Base-by-base conservation (phyloP, 257 asterid species). In the Pogostemon cablin region DNA sequence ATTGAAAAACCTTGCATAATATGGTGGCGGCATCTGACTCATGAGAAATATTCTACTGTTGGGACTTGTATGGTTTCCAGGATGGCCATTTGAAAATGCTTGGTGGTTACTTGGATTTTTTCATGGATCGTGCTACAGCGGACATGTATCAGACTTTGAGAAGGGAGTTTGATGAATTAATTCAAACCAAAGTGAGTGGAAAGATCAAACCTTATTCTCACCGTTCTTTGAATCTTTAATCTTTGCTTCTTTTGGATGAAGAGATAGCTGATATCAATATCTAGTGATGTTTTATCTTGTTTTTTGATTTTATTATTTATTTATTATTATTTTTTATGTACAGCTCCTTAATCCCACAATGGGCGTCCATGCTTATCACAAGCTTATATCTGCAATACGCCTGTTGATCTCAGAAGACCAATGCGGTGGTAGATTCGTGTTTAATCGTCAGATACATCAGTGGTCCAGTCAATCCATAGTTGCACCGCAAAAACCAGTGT, bases 81-180 rank as follows among this genome's bases (percentile, higher is more conserved):
- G 92, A 84, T 63, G 96, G 97, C 53, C 98, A 89, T 80, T 77
- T 88, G 73, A 95, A 88, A 80, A 88, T 95, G 99, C 74, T 91
- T 67, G 89, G 88, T 56, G 98, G 99, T 65, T 95, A 85, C 88
- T 79, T 95, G 80, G 97, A 95, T 74, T 95, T 95, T 73, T 91
- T 77, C 73, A 84, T 91, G 97, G 88, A 81, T 78, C 90, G 95
- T 49, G 50, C 82, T 52, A 68, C 71, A 64, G 95, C 96, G 67
- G 90, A 81, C 77, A 75, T 89, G 86, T 95, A 84, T 77, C 78
- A 55, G 70, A 86, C 84, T 67, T 75, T 95, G 84, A 88, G 84
- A 83, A 80, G 68, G 71, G 96, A 89, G 79, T 86, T 95, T 72
- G 93, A 90, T 0, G 95, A 89, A 73, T 79, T 95, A 53, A 88